Percentiles rank a stretch among this genome's conserved stretches.
phyloP scores from a whole-genome alignment of 176 grass and related monocot species.

The Thalia dealbata region DNA sequence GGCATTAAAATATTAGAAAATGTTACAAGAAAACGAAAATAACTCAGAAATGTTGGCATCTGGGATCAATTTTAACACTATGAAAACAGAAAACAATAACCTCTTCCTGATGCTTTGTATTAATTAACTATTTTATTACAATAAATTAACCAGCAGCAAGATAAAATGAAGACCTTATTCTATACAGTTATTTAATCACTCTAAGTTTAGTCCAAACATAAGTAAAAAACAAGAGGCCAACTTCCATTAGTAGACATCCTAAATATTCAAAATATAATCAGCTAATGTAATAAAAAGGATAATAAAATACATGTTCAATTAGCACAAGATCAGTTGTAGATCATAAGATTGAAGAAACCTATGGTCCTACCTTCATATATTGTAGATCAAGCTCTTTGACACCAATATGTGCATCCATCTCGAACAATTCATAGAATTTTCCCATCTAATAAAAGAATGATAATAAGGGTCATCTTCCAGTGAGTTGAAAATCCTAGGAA shows the following conservation, averaged over 20 bases:
- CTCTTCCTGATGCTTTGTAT: neutral
- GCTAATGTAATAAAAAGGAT: neutral
- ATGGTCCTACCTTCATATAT: slow-evolving; percentile 75
- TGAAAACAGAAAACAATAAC: neutral
- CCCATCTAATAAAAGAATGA: slow-evolving; percentile 66
- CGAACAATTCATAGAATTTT: slow-evolving; percentile 93
- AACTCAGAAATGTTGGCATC: neutral
- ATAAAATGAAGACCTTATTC: neutral
- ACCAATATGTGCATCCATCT: slow-evolving; percentile 98
- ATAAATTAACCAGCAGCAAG: neutral
- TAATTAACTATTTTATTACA: neutral
- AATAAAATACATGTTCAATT: neutral
- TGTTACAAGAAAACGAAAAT: neutral
- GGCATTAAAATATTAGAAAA: neutral
- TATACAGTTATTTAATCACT: neutral
- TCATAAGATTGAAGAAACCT: neutral
- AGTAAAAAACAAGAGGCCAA: neutral
- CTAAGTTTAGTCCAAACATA: neutral
- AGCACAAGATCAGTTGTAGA: neutral
- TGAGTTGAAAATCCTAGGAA: neutral
- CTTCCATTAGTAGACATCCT: neutral
- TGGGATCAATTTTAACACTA: neutral
- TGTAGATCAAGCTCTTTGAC: slow-evolving; percentile 93
- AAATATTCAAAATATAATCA: neutral
- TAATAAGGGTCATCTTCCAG: neutral